Percentiles rank a stretch among this genome's conserved stretches.
These are phyloP conservation scores for Metschnikowia sp. DNA, from an alignment of 805 yeast species.

Conservation along the genomic window DNA sequence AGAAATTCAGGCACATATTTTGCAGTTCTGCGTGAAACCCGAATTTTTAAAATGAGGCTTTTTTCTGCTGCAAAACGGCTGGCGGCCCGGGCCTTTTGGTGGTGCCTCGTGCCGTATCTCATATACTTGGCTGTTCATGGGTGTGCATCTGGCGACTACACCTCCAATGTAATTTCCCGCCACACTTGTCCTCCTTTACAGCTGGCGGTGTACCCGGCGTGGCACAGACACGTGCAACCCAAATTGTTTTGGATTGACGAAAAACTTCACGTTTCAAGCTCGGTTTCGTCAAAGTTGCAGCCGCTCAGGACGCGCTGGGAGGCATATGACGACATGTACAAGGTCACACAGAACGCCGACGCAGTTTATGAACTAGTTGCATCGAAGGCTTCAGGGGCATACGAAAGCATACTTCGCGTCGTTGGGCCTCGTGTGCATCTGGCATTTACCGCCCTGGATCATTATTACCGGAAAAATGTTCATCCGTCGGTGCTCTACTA, in stretches of 20 bases:
- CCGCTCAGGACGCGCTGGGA: constrained; percentile 3
- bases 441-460: neutral
- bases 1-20: no score
- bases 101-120: constrained; percentile 8
- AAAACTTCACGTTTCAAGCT: neutral
- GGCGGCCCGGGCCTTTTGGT: constrained; percentile 1
- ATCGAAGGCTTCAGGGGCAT: neutral
- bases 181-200: constrained; percentile 12
- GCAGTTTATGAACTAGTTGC: neutral
- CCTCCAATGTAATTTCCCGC: constrained; percentile 6
- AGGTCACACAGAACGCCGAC: constrained; percentile 4
- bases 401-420: neutral
- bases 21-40: no score
- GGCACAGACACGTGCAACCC: constrained; percentile 6
- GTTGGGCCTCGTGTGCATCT: neutral
- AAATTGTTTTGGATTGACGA: constrained; percentile 2
- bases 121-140: constrained; percentile 10
- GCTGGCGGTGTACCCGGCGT: constrained; percentile 8
- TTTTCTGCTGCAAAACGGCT: neutral
- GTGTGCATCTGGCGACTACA: constrained; percentile 4
- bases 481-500: constrained; percentile 14
- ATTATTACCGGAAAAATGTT: constrained; percentile 5
- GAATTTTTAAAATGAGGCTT: neutral
- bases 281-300: neutral
- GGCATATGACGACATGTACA: constrained; percentile 4